A percentile compares a stretch with the other conserved stretches of the same genome.
Evolutionary conservation across 2,329 filamentous ascomycete species (phyloP).

Genomic region (Fusarium fracticaudum): DNA sequence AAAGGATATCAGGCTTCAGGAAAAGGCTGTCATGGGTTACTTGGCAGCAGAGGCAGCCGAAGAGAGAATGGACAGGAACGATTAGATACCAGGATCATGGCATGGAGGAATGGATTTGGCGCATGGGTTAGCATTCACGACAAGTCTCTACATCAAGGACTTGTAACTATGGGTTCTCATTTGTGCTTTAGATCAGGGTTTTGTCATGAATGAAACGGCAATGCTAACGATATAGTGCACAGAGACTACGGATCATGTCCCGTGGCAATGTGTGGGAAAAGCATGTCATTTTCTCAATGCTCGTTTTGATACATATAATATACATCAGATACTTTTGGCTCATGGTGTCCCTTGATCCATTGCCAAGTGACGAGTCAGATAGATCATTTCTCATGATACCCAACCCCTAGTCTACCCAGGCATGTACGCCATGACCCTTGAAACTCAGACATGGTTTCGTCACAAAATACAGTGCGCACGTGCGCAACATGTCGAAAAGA

Average conservation of each 20-base stretch:
- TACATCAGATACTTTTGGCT: constrained; percentile 32
- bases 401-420: constrained; percentile 25
- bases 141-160: not conserved
- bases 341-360: constrained; percentile 12
- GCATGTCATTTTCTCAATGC: constrained; percentile 24
- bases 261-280: not conserved
- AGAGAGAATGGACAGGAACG: constrained; percentile 39
- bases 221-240: not conserved
- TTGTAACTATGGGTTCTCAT: not conserved
- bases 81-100: not conserved
- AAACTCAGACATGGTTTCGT: constrained; percentile 12
- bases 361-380: constrained; percentile 10
- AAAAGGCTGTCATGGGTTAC: constrained; percentile 52
- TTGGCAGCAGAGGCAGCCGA: constrained; percentile 58
- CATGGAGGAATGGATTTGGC: not conserved
- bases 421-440: constrained; percentile 7
- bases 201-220: not conserved
- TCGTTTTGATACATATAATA: constrained; percentile 39
- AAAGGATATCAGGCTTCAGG: constrained; percentile 44
- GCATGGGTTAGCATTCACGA: not conserved
- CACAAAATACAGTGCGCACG: constrained; percentile 6
- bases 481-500: not conserved
- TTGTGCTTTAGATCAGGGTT: not conserved
- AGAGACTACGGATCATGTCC: not conserved
- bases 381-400: constrained; percentile 12